A percentile compares a stretch with the other conserved stretches of the same genome.
Conservation (phyloP, 2,329 filamentous ascomycete species). For the Calonectria crousiana region DNA sequence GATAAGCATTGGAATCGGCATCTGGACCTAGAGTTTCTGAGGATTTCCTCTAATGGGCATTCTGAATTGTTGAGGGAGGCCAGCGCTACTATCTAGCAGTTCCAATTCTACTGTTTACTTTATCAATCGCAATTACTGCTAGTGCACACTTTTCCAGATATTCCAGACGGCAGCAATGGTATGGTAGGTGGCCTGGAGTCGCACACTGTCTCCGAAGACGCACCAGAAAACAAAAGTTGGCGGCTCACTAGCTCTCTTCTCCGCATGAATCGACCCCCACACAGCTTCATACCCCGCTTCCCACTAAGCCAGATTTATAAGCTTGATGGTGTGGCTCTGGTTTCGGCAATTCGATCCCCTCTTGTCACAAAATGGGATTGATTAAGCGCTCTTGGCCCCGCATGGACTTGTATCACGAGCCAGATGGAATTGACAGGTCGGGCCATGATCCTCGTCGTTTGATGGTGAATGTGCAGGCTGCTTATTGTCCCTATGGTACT, state of each 20-base stretch:
- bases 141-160: too few relatives aligned
- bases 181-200: background rate
- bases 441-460: background rate
- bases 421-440: background rate
- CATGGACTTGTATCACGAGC: background rate
- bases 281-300: background rate
- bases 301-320: background rate
- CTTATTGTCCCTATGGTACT: background rate
- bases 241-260: background rate
- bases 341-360: background rate
- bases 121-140: too few relatives aligned
- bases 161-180: too few relatives aligned
- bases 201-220: background rate
- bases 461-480: background rate
- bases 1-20: too few relatives aligned
- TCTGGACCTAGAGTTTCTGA: too few relatives aligned
- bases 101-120: too few relatives aligned
- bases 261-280: background rate
- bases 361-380: background rate
- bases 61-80: too few relatives aligned
- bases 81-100: too few relatives aligned
- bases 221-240: background rate
- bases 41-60: too few relatives aligned
- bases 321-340: background rate
- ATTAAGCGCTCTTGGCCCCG: background rate